Evolutionary conservation across 1,284 basidiomycete species (phyloP).

Genomic region (Leccinum solheimii): DNA sequence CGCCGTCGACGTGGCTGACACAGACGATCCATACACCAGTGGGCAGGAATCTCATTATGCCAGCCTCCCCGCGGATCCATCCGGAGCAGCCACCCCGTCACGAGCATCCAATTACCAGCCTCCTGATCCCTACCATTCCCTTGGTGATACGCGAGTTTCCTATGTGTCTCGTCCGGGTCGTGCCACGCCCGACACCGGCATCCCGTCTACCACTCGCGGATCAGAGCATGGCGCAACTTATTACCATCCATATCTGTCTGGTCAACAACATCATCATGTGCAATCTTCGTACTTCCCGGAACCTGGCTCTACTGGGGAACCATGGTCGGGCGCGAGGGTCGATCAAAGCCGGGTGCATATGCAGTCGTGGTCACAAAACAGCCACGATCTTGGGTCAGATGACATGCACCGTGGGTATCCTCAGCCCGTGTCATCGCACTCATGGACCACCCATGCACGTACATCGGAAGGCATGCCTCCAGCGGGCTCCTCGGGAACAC

Average conservation of each 20-base stretch:
- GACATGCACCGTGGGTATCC: slow-evolving; percentile 35
- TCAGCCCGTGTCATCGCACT: slow-evolving; percentile 28
- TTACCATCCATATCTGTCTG: slow-evolving; percentile 29
- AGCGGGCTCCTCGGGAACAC: slow-evolving; percentile 23
- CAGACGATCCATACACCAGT: slow-evolving; percentile 21
- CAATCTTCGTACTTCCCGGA: slow-evolving; percentile 31
- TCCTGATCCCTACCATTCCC: slow-evolving; percentile 28
- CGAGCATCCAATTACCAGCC: slow-evolving; percentile 31
- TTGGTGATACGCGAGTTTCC: slow-evolving; percentile 30
- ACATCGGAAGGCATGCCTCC: slow-evolving; percentile 26
- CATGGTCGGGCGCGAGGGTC: slow-evolving; percentile 27
- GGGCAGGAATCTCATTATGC: slow-evolving; percentile 27
- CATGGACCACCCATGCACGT: slow-evolving; percentile 24
- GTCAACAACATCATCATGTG: slow-evolving; percentile 28
- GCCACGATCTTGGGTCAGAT: slow-evolving; percentile 26
- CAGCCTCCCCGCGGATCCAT: slow-evolving; percentile 26
- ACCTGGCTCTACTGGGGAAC: slow-evolving; percentile 20
- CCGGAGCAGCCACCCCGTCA: slow-evolving; percentile 17
- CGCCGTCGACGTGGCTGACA: slow-evolving; percentile 29
- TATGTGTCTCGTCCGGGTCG: slow-evolving; percentile 33
- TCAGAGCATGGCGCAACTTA: slow-evolving; percentile 26
- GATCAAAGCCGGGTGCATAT: slow-evolving; percentile 25
- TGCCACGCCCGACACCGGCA: slow-evolving; percentile 28
- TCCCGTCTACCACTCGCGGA: slow-evolving; percentile 29
- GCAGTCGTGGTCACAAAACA: slow-evolving; percentile 30